Evolutionary conservation across 2,329 filamentous ascomycete species (phyloP).

Genomic region (Aspergillus sp.): DNA sequence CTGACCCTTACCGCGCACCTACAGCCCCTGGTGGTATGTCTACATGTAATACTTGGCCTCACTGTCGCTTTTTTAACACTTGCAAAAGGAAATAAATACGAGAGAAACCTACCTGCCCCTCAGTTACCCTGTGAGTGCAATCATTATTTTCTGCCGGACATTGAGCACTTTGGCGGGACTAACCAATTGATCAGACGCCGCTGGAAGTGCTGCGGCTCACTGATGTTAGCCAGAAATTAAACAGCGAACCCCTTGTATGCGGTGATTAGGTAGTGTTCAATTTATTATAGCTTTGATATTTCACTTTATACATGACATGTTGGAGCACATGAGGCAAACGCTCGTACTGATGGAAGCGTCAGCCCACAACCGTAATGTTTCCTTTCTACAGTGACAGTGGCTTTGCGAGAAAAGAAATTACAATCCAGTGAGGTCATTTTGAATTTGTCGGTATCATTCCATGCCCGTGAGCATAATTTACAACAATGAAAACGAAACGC

Average conservation of each 20-base stretch:
- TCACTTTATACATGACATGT: too few species aligned
- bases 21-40: slow-evolving; percentile 86
- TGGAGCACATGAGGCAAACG: too few species aligned
- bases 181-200: slow-evolving; percentile 15
- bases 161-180: not conserved
- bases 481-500: slow-evolving; percentile 50
- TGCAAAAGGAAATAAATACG: slow-evolving; percentile 81
- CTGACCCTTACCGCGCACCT: slow-evolving; percentile 85
- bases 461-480: slow-evolving; percentile 62
- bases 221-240: not conserved
- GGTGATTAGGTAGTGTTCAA: too few species aligned
- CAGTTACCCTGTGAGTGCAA: slow-evolving; percentile 73
- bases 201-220: not conserved
- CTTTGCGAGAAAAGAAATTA: not conserved
- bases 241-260: not conserved
- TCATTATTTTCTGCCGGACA: not conserved
- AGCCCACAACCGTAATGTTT: too few species aligned
- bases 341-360: too few species aligned
- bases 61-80: slow-evolving; percentile 17
- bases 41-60: not conserved
- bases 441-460: slow-evolving; percentile 45
- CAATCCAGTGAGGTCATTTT: slow-evolving; percentile 27
- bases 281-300: too few species aligned
- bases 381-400: too few species aligned
- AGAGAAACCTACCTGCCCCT: slow-evolving; percentile 82